Evolutionary conservation across 495 filamentous ascomycete genomes (phyloP).

Genomic region (Astrothelium subdiscretum): DNA sequence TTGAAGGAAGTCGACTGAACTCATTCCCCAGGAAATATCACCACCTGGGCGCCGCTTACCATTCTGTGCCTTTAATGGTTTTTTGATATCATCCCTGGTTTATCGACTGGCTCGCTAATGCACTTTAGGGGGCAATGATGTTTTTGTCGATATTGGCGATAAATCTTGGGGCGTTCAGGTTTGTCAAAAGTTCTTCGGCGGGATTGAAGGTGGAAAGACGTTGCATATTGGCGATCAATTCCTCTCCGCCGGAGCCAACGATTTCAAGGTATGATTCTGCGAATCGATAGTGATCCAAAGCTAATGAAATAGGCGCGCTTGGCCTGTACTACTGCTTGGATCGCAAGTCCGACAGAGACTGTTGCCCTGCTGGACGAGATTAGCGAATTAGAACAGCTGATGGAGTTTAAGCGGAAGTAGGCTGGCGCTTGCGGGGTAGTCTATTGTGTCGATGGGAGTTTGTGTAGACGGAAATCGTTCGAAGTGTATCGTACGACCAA

Average conservation of each 20-base stretch:
- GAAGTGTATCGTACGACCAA: background rate
- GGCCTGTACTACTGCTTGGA: slow-evolving; percentile 70
- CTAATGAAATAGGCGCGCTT: slow-evolving; percentile 38
- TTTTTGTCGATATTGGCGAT: slow-evolving; percentile 98
- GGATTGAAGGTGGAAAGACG: slow-evolving; percentile 46
- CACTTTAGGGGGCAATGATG: slow-evolving; percentile 64
- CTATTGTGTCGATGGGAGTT: background rate
- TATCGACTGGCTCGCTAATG: background rate
- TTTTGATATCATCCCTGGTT: slow-evolving; percentile 7
- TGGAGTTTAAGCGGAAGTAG: slow-evolving; percentile 2
- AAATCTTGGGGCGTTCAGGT: slow-evolving; percentile 89
- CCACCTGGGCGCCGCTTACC: slow-evolving; percentile 57
- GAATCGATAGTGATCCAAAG: background rate
- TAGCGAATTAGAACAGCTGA: background rate
- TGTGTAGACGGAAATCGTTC: background rate
- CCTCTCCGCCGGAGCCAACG: slow-evolving; percentile 86
- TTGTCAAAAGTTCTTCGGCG: slow-evolving; percentile 84
- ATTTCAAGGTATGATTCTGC: slow-evolving; percentile 62
- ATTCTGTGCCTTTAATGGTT: slow-evolving; percentile 95
- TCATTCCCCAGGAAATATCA: slow-evolving; percentile 48
- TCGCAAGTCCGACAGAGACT: slow-evolving; percentile 83
- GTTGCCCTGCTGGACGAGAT: slow-evolving; percentile 80
- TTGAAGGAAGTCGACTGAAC: background rate
- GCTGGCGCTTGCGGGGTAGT: background rate
- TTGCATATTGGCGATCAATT: slow-evolving; percentile 95